Conservation (phyloP, 805 yeast species). For the Vanderwaltozyma polyspora region DNA sequence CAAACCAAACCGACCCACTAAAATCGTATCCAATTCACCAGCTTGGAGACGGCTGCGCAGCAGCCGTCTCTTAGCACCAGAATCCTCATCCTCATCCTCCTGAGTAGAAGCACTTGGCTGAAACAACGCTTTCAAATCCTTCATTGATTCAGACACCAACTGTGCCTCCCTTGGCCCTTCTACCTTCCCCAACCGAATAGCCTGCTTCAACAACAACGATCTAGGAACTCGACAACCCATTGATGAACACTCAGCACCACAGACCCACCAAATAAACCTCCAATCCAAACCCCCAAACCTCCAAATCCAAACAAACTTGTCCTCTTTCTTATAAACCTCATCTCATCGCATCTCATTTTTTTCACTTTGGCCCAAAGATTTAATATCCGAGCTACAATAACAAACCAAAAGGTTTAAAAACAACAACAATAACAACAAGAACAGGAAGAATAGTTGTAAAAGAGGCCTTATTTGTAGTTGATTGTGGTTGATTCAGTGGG, state of each 20-base stretch:
- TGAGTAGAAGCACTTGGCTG: conserved; percentile 16
- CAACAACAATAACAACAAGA: too few relatives aligned
- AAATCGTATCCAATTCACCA: conserved; percentile 10
- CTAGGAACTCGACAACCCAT: too few relatives aligned
- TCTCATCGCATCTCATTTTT: neutral
- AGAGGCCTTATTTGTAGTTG: too few relatives aligned
- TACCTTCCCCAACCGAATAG: conserved; percentile 9
- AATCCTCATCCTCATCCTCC: conserved; percentile 17
- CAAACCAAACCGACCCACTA: conserved; percentile 8
- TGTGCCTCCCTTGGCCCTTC: conserved; percentile 3
- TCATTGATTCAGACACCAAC: conserved; percentile 9
- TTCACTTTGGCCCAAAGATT: too few relatives aligned
- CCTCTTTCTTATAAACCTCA: neutral
- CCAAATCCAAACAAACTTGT: neutral
- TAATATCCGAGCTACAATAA: too few relatives aligned
- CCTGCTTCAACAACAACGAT: conserved; percentile 14
- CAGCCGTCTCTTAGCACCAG: conserved; percentile 3
- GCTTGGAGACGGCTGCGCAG: conserved; percentile 6
- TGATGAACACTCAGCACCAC: too few relatives aligned
- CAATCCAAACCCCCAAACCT: neutral
- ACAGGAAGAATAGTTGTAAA: too few relatives aligned
- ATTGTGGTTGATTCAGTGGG: too few relatives aligned
- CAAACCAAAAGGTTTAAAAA: too few relatives aligned
- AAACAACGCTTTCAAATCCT: conserved; percentile 18
- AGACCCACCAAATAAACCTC: too few relatives aligned